Conservation (phyloP, 148 eudicot genomes). For the Linanthus parryae region DNA sequence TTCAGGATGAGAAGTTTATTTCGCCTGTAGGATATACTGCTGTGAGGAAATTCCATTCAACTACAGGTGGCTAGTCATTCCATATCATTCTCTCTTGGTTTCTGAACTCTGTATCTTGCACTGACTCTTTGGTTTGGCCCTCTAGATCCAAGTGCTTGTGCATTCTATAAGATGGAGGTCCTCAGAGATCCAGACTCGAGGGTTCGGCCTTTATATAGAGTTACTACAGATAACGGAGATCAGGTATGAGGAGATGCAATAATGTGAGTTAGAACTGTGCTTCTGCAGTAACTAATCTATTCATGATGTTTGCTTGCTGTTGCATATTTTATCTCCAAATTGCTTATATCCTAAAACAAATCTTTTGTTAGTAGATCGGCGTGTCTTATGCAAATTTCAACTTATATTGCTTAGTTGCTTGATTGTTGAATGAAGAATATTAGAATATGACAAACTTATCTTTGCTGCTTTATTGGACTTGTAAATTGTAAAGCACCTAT, state of each 20-base stretch:
- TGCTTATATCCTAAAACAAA: too few relatives aligned
- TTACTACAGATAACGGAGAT: conserved; percentile 48
- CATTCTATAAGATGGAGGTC: conserved; percentile 58
- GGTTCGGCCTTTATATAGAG: conserved; percentile 43
- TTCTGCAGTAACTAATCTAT: conserved; percentile 8
- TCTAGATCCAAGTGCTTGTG: conserved; percentile 41
- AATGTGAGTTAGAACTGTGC: not conserved
- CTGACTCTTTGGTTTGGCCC: conserved; percentile 1
- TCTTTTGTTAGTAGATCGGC: too few relatives aligned
- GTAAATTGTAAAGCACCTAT: too few relatives aligned
- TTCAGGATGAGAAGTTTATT: conserved; percentile 37
- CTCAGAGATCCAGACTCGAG: conserved; percentile 42
- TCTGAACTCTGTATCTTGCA: too few relatives aligned
- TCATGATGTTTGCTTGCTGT: too few relatives aligned
- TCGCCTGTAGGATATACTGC: conserved; percentile 65
- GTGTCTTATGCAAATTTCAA: too few relatives aligned
- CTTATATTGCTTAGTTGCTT: too few relatives aligned
- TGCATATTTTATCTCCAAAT: too few relatives aligned
- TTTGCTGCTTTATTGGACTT: too few relatives aligned
- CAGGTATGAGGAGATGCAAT: conserved; percentile 32
- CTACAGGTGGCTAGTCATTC: conserved; percentile 31
- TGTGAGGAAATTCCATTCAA: conserved; percentile 48
- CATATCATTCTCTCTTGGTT: conserved; percentile 2
- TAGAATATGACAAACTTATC: too few relatives aligned
- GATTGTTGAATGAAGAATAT: too few relatives aligned